Base-by-base conservation (phyloP, 2,329 filamentous ascomycete genomes). In the Colletotrichum melonis region DNA sequence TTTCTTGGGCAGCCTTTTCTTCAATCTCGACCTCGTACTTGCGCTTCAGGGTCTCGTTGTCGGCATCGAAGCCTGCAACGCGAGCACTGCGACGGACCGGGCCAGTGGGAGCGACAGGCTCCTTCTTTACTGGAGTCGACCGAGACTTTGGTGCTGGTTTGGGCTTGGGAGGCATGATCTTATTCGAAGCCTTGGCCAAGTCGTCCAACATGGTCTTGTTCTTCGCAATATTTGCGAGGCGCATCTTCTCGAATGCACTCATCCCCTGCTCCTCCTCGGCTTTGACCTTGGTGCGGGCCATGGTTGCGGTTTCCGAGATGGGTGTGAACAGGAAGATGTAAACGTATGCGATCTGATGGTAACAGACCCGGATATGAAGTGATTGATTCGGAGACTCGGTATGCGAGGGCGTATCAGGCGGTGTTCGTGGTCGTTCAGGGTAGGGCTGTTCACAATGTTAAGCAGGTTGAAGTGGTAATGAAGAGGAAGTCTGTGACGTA, bases 181-280 rank as follows among this genome's bases (percentile, higher is more conserved):
- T 91, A 26, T 93, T 92, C 0, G 94, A 91, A 0, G 93, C 89
- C 2, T 91, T 90, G 2, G 93, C 92, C 1, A 97, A 89, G 73
- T 95, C 93, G 73, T 93, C 93, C 0, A 98, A 84, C 0, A 98
- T 80, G 0, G 92, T 94, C 82, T 96, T 93, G 77, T 97, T 97
- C 67, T 94, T 92, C 0, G 92, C 94, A 54, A 97, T 97, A 76
- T 98, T 98, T 74, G 95, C 94, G 19, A 94, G 89, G 0, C 95
- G 89, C 77, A 94, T 92, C 78, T 92, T 92, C 86, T 98, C 95
- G 82, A 97, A 98, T 52, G 95, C 94, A 82, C 94, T 97, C 77
- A 97, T 85, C 46, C 35, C 84, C 81, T 78, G 88, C 3, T 56
- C 63, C 26, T 77, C 79, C 16, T 82, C 82, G 54, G 86, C 75